A percentile compares a stretch with the other conserved stretches of the same genome.
phyloP scores from a whole-genome alignment of 2,329 filamentous ascomycete genomes.

The Verticillium klebahnii region DNA sequence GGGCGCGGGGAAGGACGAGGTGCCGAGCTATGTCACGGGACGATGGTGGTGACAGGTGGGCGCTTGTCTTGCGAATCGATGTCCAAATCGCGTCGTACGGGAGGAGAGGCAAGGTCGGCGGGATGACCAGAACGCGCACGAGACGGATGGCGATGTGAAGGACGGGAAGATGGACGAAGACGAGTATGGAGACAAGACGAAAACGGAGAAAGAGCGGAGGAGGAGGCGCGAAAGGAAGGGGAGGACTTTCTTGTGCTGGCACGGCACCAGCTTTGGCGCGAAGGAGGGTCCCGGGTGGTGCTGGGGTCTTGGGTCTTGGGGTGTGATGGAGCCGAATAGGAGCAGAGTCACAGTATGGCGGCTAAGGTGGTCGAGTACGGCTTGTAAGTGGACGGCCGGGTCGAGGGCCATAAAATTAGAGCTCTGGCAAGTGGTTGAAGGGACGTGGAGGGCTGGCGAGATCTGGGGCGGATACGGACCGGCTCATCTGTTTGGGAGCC shows the following conservation, averaged over 20 bases:
- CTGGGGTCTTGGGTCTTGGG: slow-evolving; percentile 13
- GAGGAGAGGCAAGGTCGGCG: background rate
- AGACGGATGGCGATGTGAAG: slow-evolving; percentile 2
- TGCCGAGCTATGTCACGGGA: slow-evolving; percentile 1
- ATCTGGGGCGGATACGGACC: slow-evolving; percentile 14
- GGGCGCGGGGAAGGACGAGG: slow-evolving; percentile 9
- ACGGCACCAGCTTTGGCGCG: background rate
- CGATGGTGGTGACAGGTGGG: slow-evolving; percentile 17
- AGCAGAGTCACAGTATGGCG: slow-evolving; percentile 37
- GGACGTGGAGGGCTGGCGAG: slow-evolving; percentile 6
- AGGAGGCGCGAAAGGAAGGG: slow-evolving; percentile 12
- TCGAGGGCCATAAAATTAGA: slow-evolving; percentile 39
- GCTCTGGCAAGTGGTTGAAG: slow-evolving; percentile 10
- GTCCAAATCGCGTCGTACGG: background rate
- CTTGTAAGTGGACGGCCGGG: slow-evolving; percentile 36
- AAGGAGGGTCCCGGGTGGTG: background rate
- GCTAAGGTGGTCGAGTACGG: slow-evolving; percentile 32
- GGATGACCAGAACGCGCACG: background rate
- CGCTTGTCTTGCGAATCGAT: slow-evolving; percentile 25
- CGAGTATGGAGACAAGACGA: slow-evolving; percentile 14
- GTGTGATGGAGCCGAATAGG: slow-evolving; percentile 31
- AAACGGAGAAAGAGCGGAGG: slow-evolving; percentile 16
- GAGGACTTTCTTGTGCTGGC: slow-evolving; percentile 2
- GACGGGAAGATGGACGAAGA: slow-evolving; percentile 9
- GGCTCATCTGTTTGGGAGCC: slow-evolving; percentile 14